Base-by-base conservation (phyloP, 495 filamentous ascomycete genomes). In the Neurospora intermedia region DNA sequence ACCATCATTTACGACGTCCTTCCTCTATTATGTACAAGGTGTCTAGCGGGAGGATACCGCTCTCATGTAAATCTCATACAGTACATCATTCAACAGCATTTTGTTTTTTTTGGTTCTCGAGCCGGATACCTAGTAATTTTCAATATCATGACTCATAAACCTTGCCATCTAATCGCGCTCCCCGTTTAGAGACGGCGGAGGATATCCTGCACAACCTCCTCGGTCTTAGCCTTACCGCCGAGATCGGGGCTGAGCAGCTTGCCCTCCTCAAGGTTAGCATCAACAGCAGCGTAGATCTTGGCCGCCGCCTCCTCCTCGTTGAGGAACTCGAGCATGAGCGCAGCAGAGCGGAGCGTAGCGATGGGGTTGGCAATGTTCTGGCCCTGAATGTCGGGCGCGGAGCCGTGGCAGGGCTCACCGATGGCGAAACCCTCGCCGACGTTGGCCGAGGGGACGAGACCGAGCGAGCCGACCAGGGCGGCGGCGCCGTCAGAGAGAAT, bases 331-430 rank as follows among this genome's bases (percentile, higher is more conserved):
- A 99, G 86, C 94, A 98, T 97, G 78, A 97, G 86, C 54, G 91
- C 96, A 27, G 94, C 90, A 82, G 92, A 96, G 81, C 96, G 87
- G 75, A 98, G 87, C 20, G 94, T 99, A 59, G 96, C 96, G 80
- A 99, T 93, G 69, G 96, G 96, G 84, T 99, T 98, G 76, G 96
- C 93, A 79, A 99, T 93, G 70, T 91, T 90, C 84, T 90, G 85
- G 72, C 96, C 96, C 88, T 93, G 89, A 79, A 99, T 99, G 79
- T 99, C 96, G 11, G 96, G 96, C 69, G 96, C 96, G 78, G 89
- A 92, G 38, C 96, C 96, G 83, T 99, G 96, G 85, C 96, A 99
- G 71, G 96, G 96, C 88, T 99, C 96, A 75, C 96, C 96, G 75
- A 99, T 98, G 76, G 92, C 96, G 79, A 99, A 98, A 43, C 85